phyloP scores from a whole-genome alignment of 2,329 filamentous ascomycete genomes.

The Diaporthe velutina region DNA sequence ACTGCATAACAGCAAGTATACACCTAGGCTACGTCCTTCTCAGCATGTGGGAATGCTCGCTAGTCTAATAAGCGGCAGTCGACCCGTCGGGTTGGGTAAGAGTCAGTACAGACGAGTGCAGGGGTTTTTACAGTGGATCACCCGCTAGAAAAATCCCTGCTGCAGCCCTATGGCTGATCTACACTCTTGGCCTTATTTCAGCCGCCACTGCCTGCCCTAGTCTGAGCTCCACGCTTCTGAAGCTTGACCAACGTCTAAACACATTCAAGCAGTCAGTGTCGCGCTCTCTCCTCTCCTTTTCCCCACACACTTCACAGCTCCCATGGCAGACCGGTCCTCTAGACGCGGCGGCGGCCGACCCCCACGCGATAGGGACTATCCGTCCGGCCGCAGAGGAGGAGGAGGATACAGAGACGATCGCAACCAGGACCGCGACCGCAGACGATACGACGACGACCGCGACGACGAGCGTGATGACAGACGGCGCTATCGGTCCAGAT shows the following conservation, averaged over 20 bases:
- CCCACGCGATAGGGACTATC: conserved; percentile 38
- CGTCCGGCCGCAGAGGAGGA: conserved; percentile 47
- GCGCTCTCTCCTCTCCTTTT: neutral
- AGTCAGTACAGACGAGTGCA: conserved; percentile 13
- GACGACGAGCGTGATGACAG: conserved; percentile 50
- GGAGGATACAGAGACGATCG: conserved; percentile 47
- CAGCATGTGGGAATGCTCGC: neutral
- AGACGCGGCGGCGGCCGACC: conserved; percentile 33
- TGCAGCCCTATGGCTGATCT: conserved; percentile 22
- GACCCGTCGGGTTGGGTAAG: neutral
- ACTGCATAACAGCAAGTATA: neutral
- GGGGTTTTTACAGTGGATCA: conserved; percentile 28
- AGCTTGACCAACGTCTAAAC: neutral
- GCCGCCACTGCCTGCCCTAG: conserved; percentile 29
- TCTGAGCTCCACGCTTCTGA: neutral
- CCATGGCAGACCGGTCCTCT: conserved; percentile 32
- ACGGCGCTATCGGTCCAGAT: conserved; percentile 43
- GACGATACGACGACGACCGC: conserved; percentile 44
- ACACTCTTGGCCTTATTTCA: conserved; percentile 32
- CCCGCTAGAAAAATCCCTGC: conserved; percentile 18
- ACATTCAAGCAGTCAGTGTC: neutral
- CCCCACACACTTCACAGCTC: neutral
- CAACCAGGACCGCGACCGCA: conserved; percentile 53
- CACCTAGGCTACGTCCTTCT: too few species aligned
- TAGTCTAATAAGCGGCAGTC: neutral